phyloP scores from a whole-genome alignment of 495 filamentous ascomycete species.

The Tuber melanosporum region DNA sequence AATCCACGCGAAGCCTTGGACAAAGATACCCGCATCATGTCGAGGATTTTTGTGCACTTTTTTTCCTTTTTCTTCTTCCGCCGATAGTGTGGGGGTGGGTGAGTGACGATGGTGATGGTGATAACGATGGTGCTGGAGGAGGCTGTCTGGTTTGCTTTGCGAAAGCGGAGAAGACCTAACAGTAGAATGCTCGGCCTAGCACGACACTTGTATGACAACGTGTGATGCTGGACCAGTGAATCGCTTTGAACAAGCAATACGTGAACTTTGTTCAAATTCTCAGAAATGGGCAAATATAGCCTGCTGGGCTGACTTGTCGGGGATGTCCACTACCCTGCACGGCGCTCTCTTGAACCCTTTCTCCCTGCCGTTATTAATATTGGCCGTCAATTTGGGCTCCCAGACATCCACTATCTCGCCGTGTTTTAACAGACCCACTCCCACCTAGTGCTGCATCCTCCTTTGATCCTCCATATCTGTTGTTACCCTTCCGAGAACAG shows the following conservation, averaged over 20 bases:
- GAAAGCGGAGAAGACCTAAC: not conserved
- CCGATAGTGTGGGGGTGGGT: not conserved
- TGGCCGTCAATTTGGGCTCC: not conserved
- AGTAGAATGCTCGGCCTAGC: not conserved
- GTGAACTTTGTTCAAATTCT: not conserved
- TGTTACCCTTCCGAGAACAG: constrained; percentile 1
- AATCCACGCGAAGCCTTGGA: not conserved
- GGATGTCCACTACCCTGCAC: not conserved
- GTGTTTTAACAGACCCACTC: not conserved
- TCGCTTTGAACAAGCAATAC: not conserved
- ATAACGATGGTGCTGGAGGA: not conserved
- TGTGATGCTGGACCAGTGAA: not conserved
- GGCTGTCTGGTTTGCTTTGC: not conserved
- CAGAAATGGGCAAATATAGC: not conserved
- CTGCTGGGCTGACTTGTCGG: not conserved
- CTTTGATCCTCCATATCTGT: not conserved
- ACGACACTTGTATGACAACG: not conserved
- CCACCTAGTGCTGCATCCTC: not conserved
- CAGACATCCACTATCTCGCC: not conserved
- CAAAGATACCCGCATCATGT: not conserved
- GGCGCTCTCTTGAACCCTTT: not conserved
- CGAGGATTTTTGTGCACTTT: not conserved
- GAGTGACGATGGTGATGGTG: not conserved
- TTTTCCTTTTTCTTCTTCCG: not conserved
- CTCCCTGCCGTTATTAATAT: not conserved